phyloP scores from a whole-genome alignment of 495 filamentous ascomycete genomes.

The Podospora conica region DNA sequence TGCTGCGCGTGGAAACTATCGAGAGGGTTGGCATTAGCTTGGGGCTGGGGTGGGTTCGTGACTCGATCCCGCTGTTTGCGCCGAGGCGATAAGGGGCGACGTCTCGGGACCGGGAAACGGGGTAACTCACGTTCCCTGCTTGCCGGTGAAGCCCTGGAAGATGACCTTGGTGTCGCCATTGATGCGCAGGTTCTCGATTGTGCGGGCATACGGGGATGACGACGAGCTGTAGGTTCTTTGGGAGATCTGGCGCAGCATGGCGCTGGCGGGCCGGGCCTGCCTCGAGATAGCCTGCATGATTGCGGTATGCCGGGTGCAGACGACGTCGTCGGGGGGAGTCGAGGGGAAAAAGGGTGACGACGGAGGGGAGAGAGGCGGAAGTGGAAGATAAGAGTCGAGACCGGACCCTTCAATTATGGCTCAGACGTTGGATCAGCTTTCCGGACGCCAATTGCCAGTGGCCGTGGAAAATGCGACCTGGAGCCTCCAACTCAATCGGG shows the following conservation, averaged over 20 bases:
- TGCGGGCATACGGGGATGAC: constrained; percentile 67
- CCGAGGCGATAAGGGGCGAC: constrained; percentile 13
- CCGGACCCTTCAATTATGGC: not conserved
- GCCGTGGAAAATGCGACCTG: not conserved
- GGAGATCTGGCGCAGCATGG: constrained; percentile 41
- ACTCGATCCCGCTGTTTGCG: not conserved
- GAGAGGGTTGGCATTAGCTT: constrained; percentile 37
- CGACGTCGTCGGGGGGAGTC: not conserved
- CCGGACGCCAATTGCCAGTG: not conserved
- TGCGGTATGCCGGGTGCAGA: constrained; percentile 8
- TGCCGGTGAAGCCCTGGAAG: constrained; percentile 97
- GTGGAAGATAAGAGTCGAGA: not conserved
- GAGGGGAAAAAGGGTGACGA: not conserved
- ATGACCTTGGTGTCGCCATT: constrained; percentile 87
- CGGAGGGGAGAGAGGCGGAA: not conserved
- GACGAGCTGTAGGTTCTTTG: constrained; percentile 64
- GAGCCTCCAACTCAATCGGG: not conserved
- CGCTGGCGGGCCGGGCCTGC: constrained; percentile 41
- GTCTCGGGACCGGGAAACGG: not conserved
- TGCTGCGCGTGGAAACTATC: constrained; percentile 91
- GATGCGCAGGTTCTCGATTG: constrained; percentile 86
- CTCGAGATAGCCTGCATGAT: constrained; percentile 45
- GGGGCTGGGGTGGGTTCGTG: not conserved
- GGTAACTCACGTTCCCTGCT: constrained; percentile 88
- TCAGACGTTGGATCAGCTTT: not conserved